Percentiles rank a stretch among this genome's conserved stretches.
These are phyloP conservation scores for Aphanomyces euteiches DNA, from an alignment of 352 stramenopile genomes.

Conservation along the genomic window DNA sequence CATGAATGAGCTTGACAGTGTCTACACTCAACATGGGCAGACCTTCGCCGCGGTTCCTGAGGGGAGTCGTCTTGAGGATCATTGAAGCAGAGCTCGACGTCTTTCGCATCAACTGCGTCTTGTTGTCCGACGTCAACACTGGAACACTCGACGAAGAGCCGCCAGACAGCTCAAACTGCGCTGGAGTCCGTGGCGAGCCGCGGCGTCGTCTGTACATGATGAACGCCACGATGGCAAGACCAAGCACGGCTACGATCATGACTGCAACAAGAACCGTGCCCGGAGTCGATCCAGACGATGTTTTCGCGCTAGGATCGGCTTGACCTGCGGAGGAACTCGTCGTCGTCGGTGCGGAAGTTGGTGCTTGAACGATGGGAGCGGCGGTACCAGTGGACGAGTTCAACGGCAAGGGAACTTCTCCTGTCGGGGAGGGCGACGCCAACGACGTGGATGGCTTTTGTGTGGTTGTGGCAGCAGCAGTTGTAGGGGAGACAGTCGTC, in stretches of 20 bases:
- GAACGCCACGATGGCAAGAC: neutral
- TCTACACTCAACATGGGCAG: neutral
- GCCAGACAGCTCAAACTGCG: neutral
- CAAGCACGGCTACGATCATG: slow-evolving; percentile 2
- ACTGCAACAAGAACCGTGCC: slow-evolving; percentile 3
- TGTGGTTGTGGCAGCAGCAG: neutral
- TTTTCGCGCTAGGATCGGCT: too few species aligned
- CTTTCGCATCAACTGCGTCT: slow-evolving; percentile 14
- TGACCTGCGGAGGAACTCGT: too few species aligned
- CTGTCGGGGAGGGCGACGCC: too few species aligned
- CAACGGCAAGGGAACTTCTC: too few species aligned
- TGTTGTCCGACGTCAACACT: slow-evolving; percentile 1
- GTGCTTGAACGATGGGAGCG: too few species aligned
- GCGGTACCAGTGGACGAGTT: too few species aligned
- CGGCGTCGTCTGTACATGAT: slow-evolving; percentile 19
- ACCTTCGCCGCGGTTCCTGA: slow-evolving; percentile 2
- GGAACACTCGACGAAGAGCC: neutral
- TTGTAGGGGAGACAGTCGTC: neutral
- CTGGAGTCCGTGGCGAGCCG: neutral
- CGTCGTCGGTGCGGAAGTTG: too few species aligned
- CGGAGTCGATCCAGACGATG: too few species aligned
- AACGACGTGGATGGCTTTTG: too few species aligned
- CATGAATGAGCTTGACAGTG: neutral
- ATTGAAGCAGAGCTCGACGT: neutral
- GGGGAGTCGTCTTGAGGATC: neutral